phyloP scores from a whole-genome alignment of 768 basidiomycete genomes.

The Lanmaoa pseudosensibilis region DNA sequence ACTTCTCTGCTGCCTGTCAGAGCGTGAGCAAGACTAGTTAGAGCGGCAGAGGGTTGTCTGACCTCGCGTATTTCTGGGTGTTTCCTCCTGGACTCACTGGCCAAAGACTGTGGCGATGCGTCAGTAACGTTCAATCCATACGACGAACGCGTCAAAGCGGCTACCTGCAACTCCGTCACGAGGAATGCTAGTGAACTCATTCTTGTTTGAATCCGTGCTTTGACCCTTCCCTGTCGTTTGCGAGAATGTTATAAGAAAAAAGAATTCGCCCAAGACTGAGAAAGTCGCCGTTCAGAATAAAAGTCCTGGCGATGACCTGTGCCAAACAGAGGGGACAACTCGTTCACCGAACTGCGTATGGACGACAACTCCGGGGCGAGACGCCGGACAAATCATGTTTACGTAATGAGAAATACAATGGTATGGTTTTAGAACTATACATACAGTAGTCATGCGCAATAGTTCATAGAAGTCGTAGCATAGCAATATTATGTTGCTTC shows the following conservation, averaged over 20 bases:
- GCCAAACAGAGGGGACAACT: neutral
- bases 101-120: conserved; percentile 58
- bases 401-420: too few relatives aligned
- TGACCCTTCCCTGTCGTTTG: neutral
- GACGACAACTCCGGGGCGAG: neutral
- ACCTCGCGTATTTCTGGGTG: conserved; percentile 96
- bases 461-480: too few relatives aligned
- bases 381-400: too few relatives aligned
- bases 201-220: neutral
- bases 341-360: neutral
- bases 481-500: too few relatives aligned
- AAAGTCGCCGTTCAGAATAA: neutral
- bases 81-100: conserved; percentile 84
- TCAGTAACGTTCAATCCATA: conserved; percentile 3
- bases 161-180: conserved; percentile 72
- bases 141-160: neutral
- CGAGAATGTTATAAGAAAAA: neutral
- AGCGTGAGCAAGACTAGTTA: conserved; percentile 7
- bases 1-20: conserved; percentile 80
- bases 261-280: neutral
- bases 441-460: too few relatives aligned
- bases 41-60: neutral
- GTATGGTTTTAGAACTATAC: too few relatives aligned
- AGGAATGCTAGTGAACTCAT: conserved; percentile 74
- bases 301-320: neutral